These are phyloP conservation scores for Fomitopsis pinicola DNA, from an alignment of 1,284 basidiomycete genomes.

Conservation along the genomic window DNA sequence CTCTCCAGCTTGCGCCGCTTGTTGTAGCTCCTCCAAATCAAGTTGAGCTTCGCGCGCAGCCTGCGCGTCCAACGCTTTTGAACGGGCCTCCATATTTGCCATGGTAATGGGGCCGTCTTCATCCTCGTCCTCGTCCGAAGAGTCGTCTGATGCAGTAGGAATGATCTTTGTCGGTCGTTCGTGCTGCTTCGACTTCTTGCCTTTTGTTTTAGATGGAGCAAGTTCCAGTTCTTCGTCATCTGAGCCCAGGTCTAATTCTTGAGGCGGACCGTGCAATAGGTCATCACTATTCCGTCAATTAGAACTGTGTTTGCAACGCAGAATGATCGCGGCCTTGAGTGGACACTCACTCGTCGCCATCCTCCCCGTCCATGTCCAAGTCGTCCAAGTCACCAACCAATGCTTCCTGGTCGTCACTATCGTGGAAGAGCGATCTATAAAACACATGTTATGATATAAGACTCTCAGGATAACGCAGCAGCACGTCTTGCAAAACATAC, in stretches of 20 bases:
- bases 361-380: constrained; percentile 39
- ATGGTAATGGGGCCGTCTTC: constrained; percentile 64
- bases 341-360: constrained; percentile 27
- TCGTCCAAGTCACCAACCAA: constrained; percentile 45
- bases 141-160: constrained; percentile 43
- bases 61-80: constrained; percentile 64
- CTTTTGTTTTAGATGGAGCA: constrained; percentile 30
- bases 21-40: constrained; percentile 63
- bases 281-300: constrained; percentile 30
- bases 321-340: background rate
- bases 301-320: constrained; percentile 2
- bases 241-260: constrained; percentile 68
- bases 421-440: constrained; percentile 43
- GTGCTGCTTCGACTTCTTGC: constrained; percentile 50
- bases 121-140: constrained; percentile 46
- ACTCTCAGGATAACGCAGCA: background rate
- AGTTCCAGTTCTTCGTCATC: constrained; percentile 44
- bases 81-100: constrained; percentile 74
- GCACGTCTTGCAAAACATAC: constrained; percentile 25
- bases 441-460: background rate
- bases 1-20: constrained; percentile 42
- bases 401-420: constrained; percentile 46
- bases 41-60: constrained; percentile 65
- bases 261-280: constrained; percentile 43
- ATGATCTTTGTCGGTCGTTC: constrained; percentile 47